Percentiles rank a stretch among this genome's conserved stretches.
Conservation (phyloP, 257 asterid genomes). For the Leonotis leonurus region DNA sequence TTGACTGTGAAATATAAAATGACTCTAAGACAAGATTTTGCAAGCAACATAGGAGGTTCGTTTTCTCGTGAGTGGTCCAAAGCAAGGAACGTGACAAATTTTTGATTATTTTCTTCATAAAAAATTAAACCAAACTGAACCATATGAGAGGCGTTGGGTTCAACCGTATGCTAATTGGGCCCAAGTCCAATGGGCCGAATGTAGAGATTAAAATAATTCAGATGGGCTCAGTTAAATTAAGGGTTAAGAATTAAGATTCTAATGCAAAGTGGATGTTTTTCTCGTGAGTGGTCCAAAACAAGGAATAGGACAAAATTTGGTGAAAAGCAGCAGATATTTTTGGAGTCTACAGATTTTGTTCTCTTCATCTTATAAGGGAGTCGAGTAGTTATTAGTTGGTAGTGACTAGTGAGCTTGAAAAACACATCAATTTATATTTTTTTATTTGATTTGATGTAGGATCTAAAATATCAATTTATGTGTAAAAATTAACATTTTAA, state of each 20-base stretch:
- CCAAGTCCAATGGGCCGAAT: not conserved
- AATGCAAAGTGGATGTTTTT: not conserved
- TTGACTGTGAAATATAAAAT: conserved; percentile 9
- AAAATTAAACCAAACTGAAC: too few species aligned
- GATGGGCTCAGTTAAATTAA: not conserved
- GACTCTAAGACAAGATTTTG: not conserved
- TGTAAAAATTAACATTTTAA: too few species aligned
- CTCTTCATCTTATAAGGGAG: not conserved
- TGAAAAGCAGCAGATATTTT: conserved; percentile 13
- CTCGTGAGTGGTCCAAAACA: not conserved
- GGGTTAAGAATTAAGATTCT: not conserved
- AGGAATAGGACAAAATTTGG: not conserved
- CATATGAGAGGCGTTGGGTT: too few species aligned
- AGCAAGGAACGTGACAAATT: not conserved
- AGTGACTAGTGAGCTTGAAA: too few species aligned
- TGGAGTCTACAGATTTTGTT: conserved; percentile 15
- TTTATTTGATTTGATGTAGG: too few species aligned
- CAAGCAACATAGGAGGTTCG: not conserved
- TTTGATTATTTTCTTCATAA: not conserved
- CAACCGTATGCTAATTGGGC: too few species aligned
- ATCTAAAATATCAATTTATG: too few species aligned
- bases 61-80: not conserved
- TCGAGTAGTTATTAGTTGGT: too few species aligned
- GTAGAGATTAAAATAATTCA: not conserved
- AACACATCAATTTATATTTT: too few species aligned